Conservation (phyloP, 139 green algal species). For the Volvox africanus region DNA sequence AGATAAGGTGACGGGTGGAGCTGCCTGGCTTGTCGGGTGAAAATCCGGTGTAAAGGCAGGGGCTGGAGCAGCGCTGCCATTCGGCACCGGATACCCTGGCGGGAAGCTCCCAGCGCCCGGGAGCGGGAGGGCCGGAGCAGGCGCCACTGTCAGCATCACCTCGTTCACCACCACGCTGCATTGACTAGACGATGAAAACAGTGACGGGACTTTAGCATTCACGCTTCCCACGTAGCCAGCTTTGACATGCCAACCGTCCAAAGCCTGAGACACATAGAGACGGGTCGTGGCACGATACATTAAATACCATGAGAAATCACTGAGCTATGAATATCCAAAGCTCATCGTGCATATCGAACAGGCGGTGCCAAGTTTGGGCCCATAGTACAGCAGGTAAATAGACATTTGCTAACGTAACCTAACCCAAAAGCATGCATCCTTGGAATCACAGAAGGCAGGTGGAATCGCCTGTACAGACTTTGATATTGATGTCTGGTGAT, state of each 20-base stretch:
- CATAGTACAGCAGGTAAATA: neutral
- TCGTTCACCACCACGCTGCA: conserved; percentile 67
- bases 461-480: no score
- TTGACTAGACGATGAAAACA: conserved; percentile 10
- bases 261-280: conserved; percentile 25
- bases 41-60: neutral
- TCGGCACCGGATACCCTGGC: neutral
- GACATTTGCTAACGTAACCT: no score
- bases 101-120: neutral
- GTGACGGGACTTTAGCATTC: conserved; percentile 60
- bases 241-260: conserved; percentile 68
- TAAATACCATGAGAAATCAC: no score
- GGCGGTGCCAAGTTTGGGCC: neutral
- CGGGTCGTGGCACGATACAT: no score
- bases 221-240: conserved; percentile 73
- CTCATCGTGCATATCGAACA: no score
- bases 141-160: conserved; percentile 67
- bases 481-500: no score
- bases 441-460: no score
- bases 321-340: no score
- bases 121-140: neutral
- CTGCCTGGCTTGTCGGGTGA: neutral
- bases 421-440: no score
- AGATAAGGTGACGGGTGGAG: neutral
- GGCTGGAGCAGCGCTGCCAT: neutral